Conservation (phyloP, 2,329 filamentous ascomycete genomes). For the Aureobasidium sp. region DNA sequence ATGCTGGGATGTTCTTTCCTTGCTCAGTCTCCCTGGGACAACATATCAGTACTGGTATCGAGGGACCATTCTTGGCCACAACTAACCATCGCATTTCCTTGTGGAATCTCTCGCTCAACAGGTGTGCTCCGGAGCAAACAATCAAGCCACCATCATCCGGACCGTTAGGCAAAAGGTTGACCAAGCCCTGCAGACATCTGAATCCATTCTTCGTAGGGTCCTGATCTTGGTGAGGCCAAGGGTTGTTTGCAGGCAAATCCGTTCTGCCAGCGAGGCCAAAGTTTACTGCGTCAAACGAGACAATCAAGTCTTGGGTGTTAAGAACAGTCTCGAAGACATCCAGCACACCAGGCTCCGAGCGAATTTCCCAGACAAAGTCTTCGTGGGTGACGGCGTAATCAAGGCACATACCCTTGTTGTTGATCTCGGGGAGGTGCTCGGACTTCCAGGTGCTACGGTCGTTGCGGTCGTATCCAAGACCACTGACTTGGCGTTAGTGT, state of each 20-base stretch:
- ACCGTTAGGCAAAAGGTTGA: constrained; percentile 38
- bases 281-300: constrained; percentile 35
- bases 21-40: background rate
- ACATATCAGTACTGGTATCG: background rate
- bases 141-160: constrained; percentile 34
- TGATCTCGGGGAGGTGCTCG: constrained; percentile 33
- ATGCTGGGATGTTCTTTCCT: constrained; percentile 23
- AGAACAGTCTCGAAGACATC: constrained; percentile 31
- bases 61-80: background rate
- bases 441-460: constrained; percentile 31
- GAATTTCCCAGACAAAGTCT: constrained; percentile 36
- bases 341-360: constrained; percentile 34
- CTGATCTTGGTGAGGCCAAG: constrained; percentile 36
- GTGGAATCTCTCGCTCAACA: constrained; percentile 29
- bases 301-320: constrained; percentile 32
- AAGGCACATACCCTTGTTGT: constrained; percentile 27
- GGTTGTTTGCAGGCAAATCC: constrained; percentile 21
- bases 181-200: constrained; percentile 46
- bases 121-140: constrained; percentile 29
- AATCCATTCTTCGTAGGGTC: constrained; percentile 41
- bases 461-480: constrained; percentile 21
- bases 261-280: constrained; percentile 32
- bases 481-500: background rate
- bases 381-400: constrained; percentile 34
- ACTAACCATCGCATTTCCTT: constrained; percentile 17